phyloP scores from a whole-genome alignment of 768 basidiomycete genomes.

The Pleurotus ostreatus region DNA sequence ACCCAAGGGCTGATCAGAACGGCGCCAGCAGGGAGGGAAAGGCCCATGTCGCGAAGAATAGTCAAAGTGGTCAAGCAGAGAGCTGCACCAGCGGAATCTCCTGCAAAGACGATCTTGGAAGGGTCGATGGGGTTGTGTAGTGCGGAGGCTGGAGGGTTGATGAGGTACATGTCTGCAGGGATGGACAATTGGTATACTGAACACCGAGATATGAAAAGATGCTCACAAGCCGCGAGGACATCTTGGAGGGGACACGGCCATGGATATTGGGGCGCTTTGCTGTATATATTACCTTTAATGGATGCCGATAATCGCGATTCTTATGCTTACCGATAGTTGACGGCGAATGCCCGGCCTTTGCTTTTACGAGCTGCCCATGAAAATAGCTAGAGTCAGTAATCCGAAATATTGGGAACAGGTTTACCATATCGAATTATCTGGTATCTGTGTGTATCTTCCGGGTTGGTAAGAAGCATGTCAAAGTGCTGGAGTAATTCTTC shows the following conservation, averaged over 20 bases:
- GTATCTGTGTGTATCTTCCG: conserved; percentile 54
- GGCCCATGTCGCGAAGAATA: conserved; percentile 62
- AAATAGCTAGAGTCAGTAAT: conserved; percentile 12
- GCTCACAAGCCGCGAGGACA: conserved; percentile 66
- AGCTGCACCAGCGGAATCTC: conserved; percentile 77
- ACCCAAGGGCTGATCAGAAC: conserved; percentile 81
- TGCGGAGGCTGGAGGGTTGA: conserved; percentile 59
- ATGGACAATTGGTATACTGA: not conserved
- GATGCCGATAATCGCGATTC: not conserved
- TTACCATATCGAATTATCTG: conserved; percentile 54
- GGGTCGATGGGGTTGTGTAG: conserved; percentile 61
- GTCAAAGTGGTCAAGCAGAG: conserved; percentile 58
- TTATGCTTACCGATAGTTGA: conserved; percentile 41
- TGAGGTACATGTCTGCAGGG: conserved; percentile 64
- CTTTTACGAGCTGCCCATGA: conserved; percentile 57
- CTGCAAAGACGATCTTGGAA: conserved; percentile 69
- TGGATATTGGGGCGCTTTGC: conserved; percentile 82
- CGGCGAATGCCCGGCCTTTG: conserved; percentile 61
- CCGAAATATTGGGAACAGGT: not conserved
- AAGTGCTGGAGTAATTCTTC: not conserved
- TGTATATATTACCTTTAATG: conserved; percentile 19
- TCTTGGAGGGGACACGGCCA: conserved; percentile 80
- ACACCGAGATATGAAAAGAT: not conserved
- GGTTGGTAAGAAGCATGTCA: not conserved
- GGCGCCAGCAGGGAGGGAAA: conserved; percentile 71